These are phyloP conservation scores for Suhomyces choctaworum DNA, from an alignment of 1,139 yeast genomes.

Conservation along the genomic window DNA sequence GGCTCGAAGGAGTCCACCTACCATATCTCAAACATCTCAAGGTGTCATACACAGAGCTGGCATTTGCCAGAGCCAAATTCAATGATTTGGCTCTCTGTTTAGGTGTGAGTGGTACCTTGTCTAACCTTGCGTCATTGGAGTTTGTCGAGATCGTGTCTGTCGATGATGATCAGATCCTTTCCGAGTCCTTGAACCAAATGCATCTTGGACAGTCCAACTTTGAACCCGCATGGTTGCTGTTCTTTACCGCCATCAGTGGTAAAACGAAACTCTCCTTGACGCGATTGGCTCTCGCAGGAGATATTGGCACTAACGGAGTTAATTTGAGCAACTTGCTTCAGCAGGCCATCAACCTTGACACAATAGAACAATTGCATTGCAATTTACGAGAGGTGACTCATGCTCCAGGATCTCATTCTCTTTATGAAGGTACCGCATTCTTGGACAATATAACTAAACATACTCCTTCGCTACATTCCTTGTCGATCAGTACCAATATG, in stretches of 20 bases:
- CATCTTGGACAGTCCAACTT: slow-evolving; percentile 5
- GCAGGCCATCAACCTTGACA: slow-evolving; percentile 10
- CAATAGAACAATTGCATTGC: slow-evolving; percentile 16
- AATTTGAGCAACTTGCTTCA: slow-evolving; percentile 10
- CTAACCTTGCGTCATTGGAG: slow-evolving; percentile 5
- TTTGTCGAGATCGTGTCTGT: slow-evolving; percentile 5
- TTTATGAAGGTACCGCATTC: slow-evolving; percentile 11
- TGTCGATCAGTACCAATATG: slow-evolving; percentile 19
- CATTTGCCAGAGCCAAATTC: background rate
- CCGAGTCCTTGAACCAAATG: slow-evolving; percentile 11
- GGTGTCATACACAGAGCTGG: slow-evolving; percentile 3
- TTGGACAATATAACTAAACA: slow-evolving; percentile 14
- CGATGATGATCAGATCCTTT: slow-evolving; percentile 7
- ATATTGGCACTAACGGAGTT: slow-evolving; percentile 15
- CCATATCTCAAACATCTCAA: slow-evolving; percentile 7
- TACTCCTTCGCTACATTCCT: slow-evolving; percentile 16
- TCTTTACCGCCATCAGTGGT: slow-evolving; percentile 15
- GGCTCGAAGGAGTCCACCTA: background rate
- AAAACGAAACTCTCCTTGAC: slow-evolving; percentile 10
- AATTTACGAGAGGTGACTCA: slow-evolving; percentile 19
- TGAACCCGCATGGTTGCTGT: slow-evolving; percentile 18
- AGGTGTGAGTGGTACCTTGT: slow-evolving; percentile 1
- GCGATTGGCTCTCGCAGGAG: slow-evolving; percentile 21
- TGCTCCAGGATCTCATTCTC: slow-evolving; percentile 15
- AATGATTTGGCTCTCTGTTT: slow-evolving; percentile 7